phyloP scores from a whole-genome alignment of 306 rosid genomes.

The Astragalus glycyphyllos region DNA sequence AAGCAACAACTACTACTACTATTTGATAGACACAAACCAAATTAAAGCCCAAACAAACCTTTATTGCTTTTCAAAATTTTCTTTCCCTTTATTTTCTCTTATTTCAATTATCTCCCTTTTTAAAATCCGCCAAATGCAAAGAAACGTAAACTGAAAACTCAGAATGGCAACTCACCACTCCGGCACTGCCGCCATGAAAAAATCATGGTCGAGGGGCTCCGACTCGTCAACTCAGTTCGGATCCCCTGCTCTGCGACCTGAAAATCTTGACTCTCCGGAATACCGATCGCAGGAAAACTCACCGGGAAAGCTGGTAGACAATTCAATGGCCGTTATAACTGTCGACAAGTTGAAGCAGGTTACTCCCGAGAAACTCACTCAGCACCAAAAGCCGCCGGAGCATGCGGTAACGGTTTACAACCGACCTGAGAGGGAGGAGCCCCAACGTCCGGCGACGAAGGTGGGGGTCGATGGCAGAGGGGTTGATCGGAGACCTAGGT shows the following conservation, averaged over 20 bases:
- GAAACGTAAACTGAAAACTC: constrained; percentile 39
- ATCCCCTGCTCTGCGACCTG: constrained; percentile 60
- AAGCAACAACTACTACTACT: neutral
- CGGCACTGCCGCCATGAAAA: constrained; percentile 53
- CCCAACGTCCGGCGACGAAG: constrained; percentile 50
- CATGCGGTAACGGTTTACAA: constrained; percentile 36
- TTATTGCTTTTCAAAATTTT: constrained; percentile 4
- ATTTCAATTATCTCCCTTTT: neutral
- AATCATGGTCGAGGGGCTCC: constrained; percentile 63
- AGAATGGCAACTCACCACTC: constrained; percentile 4
- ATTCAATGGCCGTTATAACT: constrained; percentile 61
- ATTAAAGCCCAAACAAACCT: constrained; percentile 36
- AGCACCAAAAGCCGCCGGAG: constrained; percentile 47
- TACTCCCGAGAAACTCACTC: constrained; percentile 41
- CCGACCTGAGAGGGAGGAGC: constrained; percentile 52
- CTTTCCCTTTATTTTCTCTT: neutral
- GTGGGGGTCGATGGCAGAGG: constrained; percentile 46
- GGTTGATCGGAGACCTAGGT: constrained; percentile 48
- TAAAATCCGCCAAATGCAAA: constrained; percentile 33
- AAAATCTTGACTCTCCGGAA: constrained; percentile 60
- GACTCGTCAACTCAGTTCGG: constrained; percentile 58
- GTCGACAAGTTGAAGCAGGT: constrained; percentile 49
- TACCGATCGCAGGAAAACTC: constrained; percentile 58
- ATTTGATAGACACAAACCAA: neutral
- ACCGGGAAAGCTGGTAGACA: constrained; percentile 52